A percentile compares a stretch with the other conserved stretches of the same genome.
Evolutionary conservation across 495 filamentous ascomycete genomes (phyloP).

Genomic region (Platismatia glauca): DNA sequence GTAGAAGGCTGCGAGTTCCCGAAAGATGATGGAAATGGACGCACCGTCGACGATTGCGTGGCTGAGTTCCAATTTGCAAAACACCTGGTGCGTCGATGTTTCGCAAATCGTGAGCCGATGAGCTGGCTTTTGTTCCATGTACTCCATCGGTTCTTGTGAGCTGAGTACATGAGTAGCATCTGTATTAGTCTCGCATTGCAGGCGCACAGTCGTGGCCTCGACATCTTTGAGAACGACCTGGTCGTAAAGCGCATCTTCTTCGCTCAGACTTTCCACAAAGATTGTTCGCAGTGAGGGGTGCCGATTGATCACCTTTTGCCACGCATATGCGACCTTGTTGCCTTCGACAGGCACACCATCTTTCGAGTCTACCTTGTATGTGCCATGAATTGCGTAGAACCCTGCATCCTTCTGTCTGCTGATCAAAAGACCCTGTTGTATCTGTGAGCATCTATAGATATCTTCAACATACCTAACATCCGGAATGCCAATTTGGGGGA

Average conservation of each 20-base stretch:
- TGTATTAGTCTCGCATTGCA: constrained; percentile 31
- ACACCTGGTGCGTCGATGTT: constrained; percentile 33
- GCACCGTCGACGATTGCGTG: constrained; percentile 45
- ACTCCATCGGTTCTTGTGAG: constrained; percentile 29
- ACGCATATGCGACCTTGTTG: constrained; percentile 35
- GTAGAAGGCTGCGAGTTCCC: constrained; percentile 43
- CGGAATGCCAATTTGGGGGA: constrained; percentile 41
- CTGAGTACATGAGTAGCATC: constrained; percentile 31
- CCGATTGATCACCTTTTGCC: constrained; percentile 40
- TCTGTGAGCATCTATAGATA: constrained; percentile 57
- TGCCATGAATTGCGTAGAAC: constrained; percentile 52
- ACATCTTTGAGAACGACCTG: constrained; percentile 44
- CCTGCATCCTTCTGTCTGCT: constrained; percentile 48
- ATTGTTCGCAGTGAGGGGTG: constrained; percentile 46
- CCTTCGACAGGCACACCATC: constrained; percentile 29
- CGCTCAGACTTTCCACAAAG: constrained; percentile 41
- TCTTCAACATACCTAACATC: constrained; percentile 45
- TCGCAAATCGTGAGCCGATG: constrained; percentile 45
- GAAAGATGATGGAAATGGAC: constrained; percentile 41
- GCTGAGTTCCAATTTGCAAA: constrained; percentile 48
- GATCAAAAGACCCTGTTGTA: constrained; percentile 60
- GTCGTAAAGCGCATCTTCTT: constrained; percentile 34
- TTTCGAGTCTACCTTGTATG: constrained; percentile 45
- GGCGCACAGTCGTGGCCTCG: constrained; percentile 25
- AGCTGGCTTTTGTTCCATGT: constrained; percentile 30